Conservation (phyloP, 78 protist genomes). For the Goniomonas avonlea region DNA sequence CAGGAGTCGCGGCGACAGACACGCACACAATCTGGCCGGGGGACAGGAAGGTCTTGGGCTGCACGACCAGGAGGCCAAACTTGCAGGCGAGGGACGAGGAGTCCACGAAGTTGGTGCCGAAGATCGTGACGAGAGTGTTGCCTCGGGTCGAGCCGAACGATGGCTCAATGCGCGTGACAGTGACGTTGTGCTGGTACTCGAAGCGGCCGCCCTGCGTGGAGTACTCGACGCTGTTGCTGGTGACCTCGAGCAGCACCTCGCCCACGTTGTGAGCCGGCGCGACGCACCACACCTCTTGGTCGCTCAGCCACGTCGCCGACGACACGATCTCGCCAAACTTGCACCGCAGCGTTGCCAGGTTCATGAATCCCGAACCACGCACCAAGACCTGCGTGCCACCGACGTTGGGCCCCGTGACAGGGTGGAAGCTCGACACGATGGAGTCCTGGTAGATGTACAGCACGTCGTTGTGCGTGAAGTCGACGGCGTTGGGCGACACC, state of each 20-base stretch:
- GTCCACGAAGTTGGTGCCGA: constrained; percentile 3
- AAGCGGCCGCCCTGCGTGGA: background rate
- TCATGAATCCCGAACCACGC: background rate
- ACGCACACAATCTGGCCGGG: background rate
- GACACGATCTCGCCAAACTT: background rate
- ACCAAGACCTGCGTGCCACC: background rate
- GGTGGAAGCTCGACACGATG: background rate
- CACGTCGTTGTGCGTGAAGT: background rate
- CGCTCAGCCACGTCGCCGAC: background rate
- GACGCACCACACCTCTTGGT: background rate
- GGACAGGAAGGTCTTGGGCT: background rate
- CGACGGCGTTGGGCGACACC: background rate
- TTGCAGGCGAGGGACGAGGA: background rate
- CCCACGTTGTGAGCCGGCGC: background rate
- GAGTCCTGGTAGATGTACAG: background rate
- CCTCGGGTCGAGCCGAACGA: background rate
- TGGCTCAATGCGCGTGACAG: background rate
- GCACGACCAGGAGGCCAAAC: background rate
- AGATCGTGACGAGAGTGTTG: background rate
- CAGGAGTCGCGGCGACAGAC: background rate
- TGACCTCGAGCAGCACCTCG: background rate
- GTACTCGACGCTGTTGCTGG: background rate
- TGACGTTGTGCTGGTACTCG: background rate
- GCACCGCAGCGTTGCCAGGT: background rate
- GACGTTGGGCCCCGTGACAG: background rate